A percentile compares a stretch with the other conserved stretches of the same genome.
Conservation (phyloP, 352 stramenopile species). For the Phytophthora foliorum region DNA sequence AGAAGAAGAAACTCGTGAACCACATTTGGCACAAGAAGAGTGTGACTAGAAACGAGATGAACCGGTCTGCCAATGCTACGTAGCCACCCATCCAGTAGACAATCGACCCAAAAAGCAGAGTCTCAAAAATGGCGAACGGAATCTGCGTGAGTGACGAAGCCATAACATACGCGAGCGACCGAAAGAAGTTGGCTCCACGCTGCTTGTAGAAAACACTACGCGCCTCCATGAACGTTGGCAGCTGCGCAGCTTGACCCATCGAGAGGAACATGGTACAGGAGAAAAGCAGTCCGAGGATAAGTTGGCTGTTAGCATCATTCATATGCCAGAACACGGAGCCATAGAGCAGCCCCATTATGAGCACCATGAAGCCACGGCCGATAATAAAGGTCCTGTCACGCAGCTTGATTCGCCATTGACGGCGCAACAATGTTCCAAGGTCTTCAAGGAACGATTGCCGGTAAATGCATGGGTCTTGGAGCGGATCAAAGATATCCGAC, state of each 20-base stretch:
- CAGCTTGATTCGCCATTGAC: constrained; percentile 77
- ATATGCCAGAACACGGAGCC: constrained; percentile 75
- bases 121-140: constrained; percentile 74
- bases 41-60: constrained; percentile 71
- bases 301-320: constrained; percentile 57
- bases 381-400: constrained; percentile 61
- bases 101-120: constrained; percentile 85
- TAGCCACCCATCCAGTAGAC: constrained; percentile 94
- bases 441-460: constrained; percentile 64
- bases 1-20: constrained; percentile 80
- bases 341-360: constrained; percentile 76
- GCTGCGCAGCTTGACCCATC: constrained; percentile 79
- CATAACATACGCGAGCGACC: constrained; percentile 84
- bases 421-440: constrained; percentile 50
- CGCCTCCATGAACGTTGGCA: constrained; percentile 85
- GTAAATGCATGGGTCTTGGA: constrained; percentile 43
- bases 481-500: constrained; percentile 21
- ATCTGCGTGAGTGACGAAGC: constrained; percentile 58
- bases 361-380: constrained; percentile 60
- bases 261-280: constrained; percentile 90
- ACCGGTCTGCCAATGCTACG: constrained; percentile 47
- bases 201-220: constrained; percentile 92
- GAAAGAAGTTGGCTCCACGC: constrained; percentile 89
- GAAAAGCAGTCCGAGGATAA: constrained; percentile 90
- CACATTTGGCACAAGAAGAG: constrained; percentile 76